Percentiles rank a stretch among this genome's conserved stretches.
phyloP scores from a whole-genome alignment of 495 filamentous ascomycete genomes.

The Penicillium ucsense region DNA sequence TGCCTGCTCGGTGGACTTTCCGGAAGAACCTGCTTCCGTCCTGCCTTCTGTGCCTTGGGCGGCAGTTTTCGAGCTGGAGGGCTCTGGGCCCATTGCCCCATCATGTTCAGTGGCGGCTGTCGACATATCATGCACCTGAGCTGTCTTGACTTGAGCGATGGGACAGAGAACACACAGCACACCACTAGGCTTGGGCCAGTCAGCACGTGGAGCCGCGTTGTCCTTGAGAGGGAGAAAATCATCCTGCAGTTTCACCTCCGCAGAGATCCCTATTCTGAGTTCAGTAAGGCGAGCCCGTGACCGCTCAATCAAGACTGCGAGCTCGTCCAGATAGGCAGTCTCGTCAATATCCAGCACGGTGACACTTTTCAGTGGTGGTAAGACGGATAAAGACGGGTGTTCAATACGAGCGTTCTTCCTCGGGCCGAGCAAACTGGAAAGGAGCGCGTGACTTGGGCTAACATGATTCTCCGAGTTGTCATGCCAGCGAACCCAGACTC shows the following conservation, averaged over 20 bases:
- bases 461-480: conserved; percentile 53
- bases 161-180: conserved; percentile 32
- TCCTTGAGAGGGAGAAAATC: conserved; percentile 39
- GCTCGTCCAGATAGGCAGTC: conserved; percentile 77
- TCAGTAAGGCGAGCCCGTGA: conserved; percentile 61
- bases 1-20: too few relatives aligned
- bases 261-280: conserved; percentile 69
- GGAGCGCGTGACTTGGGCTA: conserved; percentile 9
- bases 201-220: conserved; percentile 15
- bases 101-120: too few relatives aligned
- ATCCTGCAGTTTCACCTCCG: conserved; percentile 41
- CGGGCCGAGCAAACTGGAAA: conserved; percentile 8
- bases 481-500: conserved; percentile 85
- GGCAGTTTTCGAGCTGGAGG: too few relatives aligned
- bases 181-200: conserved; percentile 49
- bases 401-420: conserved; percentile 51
- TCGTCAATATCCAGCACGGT: conserved; percentile 87
- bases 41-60: too few relatives aligned
- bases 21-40: too few relatives aligned
- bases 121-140: too few relatives aligned
- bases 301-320: conserved; percentile 69
- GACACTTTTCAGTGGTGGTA: conserved; percentile 72
- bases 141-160: too few relatives aligned
- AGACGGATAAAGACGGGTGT: conserved; percentile 75
- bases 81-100: too few relatives aligned